A percentile compares a stretch with the other conserved stretches of the same genome.
Conservation (phyloP, 371 early-diverging fungal species). For the Mycotypha africana region DNA sequence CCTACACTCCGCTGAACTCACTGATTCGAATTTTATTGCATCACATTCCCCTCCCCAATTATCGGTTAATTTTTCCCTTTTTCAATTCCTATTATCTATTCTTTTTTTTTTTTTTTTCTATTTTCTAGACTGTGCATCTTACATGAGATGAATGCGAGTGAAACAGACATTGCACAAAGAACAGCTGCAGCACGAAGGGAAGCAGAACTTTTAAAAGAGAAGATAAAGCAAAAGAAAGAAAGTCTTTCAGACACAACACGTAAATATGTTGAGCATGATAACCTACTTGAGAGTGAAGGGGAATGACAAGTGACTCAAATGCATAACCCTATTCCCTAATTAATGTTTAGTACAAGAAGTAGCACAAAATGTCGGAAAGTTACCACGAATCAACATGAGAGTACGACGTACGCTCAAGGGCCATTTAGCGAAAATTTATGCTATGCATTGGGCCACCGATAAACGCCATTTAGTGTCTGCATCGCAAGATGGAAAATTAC, state of each 20-base stretch:
- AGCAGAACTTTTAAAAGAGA: conserved; percentile 93
- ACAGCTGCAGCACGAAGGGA: conserved; percentile 90
- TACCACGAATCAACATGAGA: conserved; percentile 76
- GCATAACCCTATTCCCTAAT: too few relatives aligned
- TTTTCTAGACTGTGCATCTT: too few relatives aligned
- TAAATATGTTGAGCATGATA: too few relatives aligned
- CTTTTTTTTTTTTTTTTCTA: too few relatives aligned
- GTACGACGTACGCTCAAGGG: conserved; percentile 86
- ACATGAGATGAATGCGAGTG: background rate
- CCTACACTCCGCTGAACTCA: too few relatives aligned
- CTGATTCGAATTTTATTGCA: too few relatives aligned
- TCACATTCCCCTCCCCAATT: too few relatives aligned
- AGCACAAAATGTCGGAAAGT: conserved; percentile 45
- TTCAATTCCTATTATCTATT: too few relatives aligned
- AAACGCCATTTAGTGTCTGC: conserved; percentile 94
- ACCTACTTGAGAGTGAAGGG: too few relatives aligned
- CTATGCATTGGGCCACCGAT: conserved; percentile 98
- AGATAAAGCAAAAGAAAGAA: conserved; percentile 87
- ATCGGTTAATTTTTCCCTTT: too few relatives aligned
- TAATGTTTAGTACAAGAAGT: conserved; percentile 52
- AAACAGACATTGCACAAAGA: conserved; percentile 78
- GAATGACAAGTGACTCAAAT: too few relatives aligned
- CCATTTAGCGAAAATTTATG: conserved; percentile 97
- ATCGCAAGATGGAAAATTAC: conserved; percentile 98
- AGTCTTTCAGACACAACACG: conserved; percentile 89